Evolutionary conservation across 2,329 filamentous ascomycete species (phyloP).

Genomic region (Aspergillus jensenii): DNA sequence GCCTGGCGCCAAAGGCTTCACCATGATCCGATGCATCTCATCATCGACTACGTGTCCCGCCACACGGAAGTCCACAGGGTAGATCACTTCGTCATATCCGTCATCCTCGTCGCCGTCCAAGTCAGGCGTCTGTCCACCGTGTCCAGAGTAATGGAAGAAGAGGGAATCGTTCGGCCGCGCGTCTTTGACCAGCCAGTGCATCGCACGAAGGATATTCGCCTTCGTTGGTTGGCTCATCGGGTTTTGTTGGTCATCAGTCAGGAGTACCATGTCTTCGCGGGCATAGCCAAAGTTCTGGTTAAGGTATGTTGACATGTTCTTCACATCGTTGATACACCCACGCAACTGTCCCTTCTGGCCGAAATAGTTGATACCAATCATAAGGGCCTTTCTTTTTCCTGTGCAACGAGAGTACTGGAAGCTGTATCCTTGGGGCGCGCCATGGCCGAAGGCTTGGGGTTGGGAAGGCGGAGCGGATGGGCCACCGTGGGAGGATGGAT

Average conservation of each 20-base stretch:
- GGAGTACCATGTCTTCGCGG: slow-evolving; percentile 92
- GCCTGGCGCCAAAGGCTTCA: slow-evolving; percentile 73
- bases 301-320: slow-evolving; percentile 92
- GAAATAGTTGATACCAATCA: slow-evolving; percentile 98
- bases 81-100: slow-evolving; percentile 76
- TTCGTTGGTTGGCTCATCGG: slow-evolving; percentile 97
- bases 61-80: slow-evolving; percentile 69
- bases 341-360: slow-evolving; percentile 84
- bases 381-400: slow-evolving; percentile 79
- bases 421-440: slow-evolving; percentile 75
- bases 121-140: slow-evolving; percentile 74
- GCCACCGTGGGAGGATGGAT: slow-evolving; percentile 29
- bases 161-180: slow-evolving; percentile 88
- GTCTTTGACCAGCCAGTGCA: slow-evolving; percentile 98
- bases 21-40: slow-evolving; percentile 75
- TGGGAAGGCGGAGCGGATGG: slow-evolving; percentile 67
- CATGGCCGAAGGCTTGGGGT: slow-evolving; percentile 73
- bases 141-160: slow-evolving; percentile 95
- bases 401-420: slow-evolving; percentile 94
- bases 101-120: slow-evolving; percentile 74
- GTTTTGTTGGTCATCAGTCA: slow-evolving; percentile 96
- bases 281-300: slow-evolving; percentile 89
- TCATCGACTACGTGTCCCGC: slow-evolving; percentile 76
- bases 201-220: slow-evolving; percentile 88
- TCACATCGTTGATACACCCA: slow-evolving; percentile 95